A percentile compares a stretch with the other conserved stretches of the same genome.
phyloP scores from a whole-genome alignment of 202 grass and related monocot genomes.

The Panicum virgatum region DNA sequence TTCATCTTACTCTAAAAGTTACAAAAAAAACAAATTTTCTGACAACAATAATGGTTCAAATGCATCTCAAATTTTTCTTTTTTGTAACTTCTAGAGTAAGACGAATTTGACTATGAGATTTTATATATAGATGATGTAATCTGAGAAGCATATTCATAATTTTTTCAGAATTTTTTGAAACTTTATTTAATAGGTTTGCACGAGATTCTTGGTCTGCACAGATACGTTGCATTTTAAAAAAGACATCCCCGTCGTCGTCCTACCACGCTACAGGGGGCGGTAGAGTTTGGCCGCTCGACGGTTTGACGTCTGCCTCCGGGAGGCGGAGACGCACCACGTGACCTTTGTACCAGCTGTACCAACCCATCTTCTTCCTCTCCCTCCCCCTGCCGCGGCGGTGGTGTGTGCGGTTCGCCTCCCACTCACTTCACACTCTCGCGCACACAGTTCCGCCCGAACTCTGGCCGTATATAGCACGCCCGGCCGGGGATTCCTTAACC shows the following conservation, averaged over 20 bases:
- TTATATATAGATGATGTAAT: no score
- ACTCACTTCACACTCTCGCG: conserved; percentile 17
- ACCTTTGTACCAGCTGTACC: background rate
- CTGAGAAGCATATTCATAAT: no score
- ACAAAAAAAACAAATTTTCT: no score
- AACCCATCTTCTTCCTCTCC: background rate
- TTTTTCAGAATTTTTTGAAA: no score
- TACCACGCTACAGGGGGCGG: background rate
- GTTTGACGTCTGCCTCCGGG: background rate
- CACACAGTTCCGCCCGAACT: background rate
- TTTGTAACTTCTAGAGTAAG: no score
- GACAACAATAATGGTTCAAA: no score
- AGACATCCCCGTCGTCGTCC: background rate
- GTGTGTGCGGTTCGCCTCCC: conserved; percentile 48
- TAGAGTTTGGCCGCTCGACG: background rate
- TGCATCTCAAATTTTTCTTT: no score
- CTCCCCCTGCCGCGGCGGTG: conserved; percentile 30
- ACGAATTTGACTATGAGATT: no score
- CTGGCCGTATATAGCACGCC: conserved; percentile 21
- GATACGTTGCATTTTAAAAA: background rate
- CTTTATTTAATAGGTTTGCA: no score
- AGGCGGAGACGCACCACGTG: background rate
- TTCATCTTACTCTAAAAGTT: no score
- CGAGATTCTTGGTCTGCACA: no score
- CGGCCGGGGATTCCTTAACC: conserved; percentile 27